Conservation (phyloP, 2,329 filamentous ascomycete genomes). For the Cladosporium sphaerospermum region DNA sequence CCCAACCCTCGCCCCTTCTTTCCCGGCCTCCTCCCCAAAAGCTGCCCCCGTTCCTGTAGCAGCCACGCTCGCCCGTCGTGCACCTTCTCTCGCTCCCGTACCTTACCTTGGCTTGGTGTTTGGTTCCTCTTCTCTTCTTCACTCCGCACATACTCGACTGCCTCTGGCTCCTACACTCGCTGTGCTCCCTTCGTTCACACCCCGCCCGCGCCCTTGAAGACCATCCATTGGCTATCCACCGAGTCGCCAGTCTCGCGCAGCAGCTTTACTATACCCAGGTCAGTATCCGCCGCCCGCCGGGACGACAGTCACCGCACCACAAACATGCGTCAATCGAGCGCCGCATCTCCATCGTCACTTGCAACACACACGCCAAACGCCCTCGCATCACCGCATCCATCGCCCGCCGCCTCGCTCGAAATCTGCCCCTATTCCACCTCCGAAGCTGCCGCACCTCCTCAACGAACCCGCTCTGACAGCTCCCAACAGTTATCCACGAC, state of each 20-base stretch:
- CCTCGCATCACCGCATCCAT: neutral
- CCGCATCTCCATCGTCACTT: neutral
- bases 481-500: constrained; percentile 10
- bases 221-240: constrained; percentile 11
- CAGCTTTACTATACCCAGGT: constrained; percentile 13
- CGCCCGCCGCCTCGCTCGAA: neutral
- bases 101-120: constrained; percentile 26
- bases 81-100: constrained; percentile 11
- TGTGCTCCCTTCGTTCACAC: neutral
- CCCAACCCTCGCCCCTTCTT: constrained; percentile 15
- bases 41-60: constrained; percentile 7
- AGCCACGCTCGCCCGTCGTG: constrained; percentile 4
- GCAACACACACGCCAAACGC: neutral
- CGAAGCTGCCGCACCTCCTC: neutral
- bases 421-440: neutral
- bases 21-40: constrained; percentile 12
- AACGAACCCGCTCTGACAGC: neutral
- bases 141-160: constrained; percentile 29
- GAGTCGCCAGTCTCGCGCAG: constrained; percentile 7
- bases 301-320: neutral
- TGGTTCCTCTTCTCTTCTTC: constrained; percentile 35
- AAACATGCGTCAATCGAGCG: neutral
- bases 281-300: neutral
- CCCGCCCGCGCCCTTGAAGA: neutral
- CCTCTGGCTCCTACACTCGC: constrained; percentile 11